Evolutionary conservation across 805 yeast genomes (phyloP), one percentile per base, ranked within the genome.

Genomic region (Ogataea dorogensis): DNA sequence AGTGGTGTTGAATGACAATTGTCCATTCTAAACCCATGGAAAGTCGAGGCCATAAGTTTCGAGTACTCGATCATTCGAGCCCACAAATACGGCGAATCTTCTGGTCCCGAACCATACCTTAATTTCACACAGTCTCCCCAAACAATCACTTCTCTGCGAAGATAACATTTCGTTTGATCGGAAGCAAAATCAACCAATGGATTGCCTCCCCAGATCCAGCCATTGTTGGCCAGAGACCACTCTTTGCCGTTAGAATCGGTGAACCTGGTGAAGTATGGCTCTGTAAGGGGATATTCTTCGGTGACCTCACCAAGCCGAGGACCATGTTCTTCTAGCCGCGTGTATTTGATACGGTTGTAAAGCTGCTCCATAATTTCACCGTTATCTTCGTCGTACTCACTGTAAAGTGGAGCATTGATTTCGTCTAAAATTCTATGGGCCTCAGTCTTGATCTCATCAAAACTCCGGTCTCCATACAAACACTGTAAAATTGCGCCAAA

Each of bases 171-270:
- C 5, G 95, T 78, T 36, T 79, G 50, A 18, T 71, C 60, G 0
- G 95, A 83, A 0, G 98, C 98, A 71, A 91, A 91, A 63, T 91
- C 98, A 3, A 86, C 82, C 39, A 89, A 63, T 2, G 98, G 97
- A 49, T 91, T 81, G 8, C 96, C 97, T 35, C 86, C 89, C 98
- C 98, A 91, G 38, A 93, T 87, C 97, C 98, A 91, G 30, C 98
- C 98, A 54, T 93, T 91, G 56, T 93, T 93, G 3, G 96, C 98
- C 41, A 91, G 65, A 7, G 85, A 81, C 65, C 79, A 81, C 1
- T 70, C 64, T 24, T 71, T 67, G 3, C 88, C 91, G 31, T 68
- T 66, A 0, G 63, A 58, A 31, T 59, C 72, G 2, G 49, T 56
- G 48, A 89, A 77, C 40, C 88, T 67, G 2, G 97, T 87, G 59